These are phyloP conservation scores for Quercus parvula DNA, from an alignment of 306 rosid genomes.

Conservation along the genomic window DNA sequence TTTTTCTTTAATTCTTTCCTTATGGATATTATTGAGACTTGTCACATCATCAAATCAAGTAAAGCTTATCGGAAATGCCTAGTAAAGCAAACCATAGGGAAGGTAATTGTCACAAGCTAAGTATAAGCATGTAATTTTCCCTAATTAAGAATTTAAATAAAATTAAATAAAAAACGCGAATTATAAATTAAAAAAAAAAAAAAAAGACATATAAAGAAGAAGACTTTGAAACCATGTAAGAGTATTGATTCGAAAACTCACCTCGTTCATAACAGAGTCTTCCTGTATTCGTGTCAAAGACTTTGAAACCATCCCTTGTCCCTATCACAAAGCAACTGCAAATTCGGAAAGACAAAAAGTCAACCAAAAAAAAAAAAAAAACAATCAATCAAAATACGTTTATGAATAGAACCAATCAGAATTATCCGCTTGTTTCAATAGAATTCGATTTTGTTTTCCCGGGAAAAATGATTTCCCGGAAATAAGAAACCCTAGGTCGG, in stretches of 20 bases:
- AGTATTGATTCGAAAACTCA: constrained; percentile 2
- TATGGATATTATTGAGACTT: no score
- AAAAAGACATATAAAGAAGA: background rate
- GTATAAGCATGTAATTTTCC: no score
- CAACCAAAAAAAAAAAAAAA: background rate
- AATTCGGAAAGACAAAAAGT: background rate
- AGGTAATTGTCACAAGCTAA: no score
- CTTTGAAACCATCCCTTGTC: constrained; percentile 75
- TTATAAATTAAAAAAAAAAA: background rate
- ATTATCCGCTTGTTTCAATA: background rate
- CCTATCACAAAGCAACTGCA: constrained; percentile 83
- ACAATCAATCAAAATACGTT: background rate
- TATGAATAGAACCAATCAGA: background rate
- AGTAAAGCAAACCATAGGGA: no score
- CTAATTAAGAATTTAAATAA: no score
- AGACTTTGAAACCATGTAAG: no score
- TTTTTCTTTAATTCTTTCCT: no score
- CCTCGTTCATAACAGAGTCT: constrained; percentile 76
- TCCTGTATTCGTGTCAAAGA: constrained; percentile 73
- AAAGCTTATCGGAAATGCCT: no score
- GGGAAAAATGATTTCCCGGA: background rate
- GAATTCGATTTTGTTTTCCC: background rate
- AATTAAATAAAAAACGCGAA: background rate
- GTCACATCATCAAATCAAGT: no score
- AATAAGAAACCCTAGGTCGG: background rate